Base-by-base conservation (phyloP, 257 asterid genomes). In the Salvia rosmarinus region DNA sequence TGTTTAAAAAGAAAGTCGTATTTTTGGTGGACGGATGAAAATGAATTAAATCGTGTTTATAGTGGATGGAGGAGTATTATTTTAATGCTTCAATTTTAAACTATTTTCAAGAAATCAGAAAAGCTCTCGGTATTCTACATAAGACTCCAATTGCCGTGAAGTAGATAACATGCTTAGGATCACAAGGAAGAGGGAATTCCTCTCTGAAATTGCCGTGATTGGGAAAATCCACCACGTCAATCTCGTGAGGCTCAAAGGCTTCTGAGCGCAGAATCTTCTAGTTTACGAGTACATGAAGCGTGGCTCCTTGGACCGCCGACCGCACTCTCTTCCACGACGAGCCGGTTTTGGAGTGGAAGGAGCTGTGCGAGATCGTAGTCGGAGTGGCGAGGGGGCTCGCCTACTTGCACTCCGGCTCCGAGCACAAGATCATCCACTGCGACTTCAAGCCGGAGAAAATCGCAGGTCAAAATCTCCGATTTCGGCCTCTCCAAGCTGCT, bases 401-500 rank as follows among this genome's bases (percentile, higher is more conserved):
- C 9, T 91, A 90, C 69, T 78, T 92, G 79, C 98, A 92, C 44
- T 66, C 87, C 12, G 96, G 92, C 0, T 92, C 96, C 64, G 96
- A 86, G 21, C 82, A 82, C 37, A 92, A 85, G 88, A 90, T 92
- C 76, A 85, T 92, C 40, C 98, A 92, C 67, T 92, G 98, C 10
- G 98, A 92, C 13, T 81, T 92, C 47, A 92, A 92, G 71, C 98
- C 96, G 0, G 96, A 88, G 80, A 90, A 92, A 75, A 2, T 84
- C 85, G 55, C 95, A 82, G 2, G 95, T 85, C 28, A 90, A 90
- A 59, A 79, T 92, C 21, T 92, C 98, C 14, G 96, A 92, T 86
- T 92, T 92, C 4, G 98, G 98, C 71, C 90, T 92, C 28, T 90
- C 98, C 1, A 92, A 90, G 80, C 87, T 92, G 34, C 87, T 92